Percentiles rank a stretch among this genome's conserved stretches.
These are phyloP conservation scores for Globisporangium ultimum DNA, from an alignment of 352 stramenopile species.

Conservation along the genomic window DNA sequence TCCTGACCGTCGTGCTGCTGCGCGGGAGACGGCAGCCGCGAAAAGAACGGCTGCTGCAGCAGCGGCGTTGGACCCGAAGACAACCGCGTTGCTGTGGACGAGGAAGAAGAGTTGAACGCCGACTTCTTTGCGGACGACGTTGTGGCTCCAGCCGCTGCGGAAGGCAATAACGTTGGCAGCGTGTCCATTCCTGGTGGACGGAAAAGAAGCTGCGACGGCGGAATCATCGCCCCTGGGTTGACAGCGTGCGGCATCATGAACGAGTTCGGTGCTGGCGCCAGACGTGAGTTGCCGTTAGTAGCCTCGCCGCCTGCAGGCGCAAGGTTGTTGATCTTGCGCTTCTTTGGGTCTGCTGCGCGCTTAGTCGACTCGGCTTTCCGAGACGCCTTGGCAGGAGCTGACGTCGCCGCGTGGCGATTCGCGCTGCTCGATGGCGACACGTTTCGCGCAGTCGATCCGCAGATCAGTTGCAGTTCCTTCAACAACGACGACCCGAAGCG, in stretches of 20 bases:
- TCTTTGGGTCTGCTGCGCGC: slow-evolving; percentile 11
- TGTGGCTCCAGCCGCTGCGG: slow-evolving; percentile 4
- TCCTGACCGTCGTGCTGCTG: slow-evolving; percentile 11
- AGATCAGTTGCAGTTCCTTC: slow-evolving; percentile 47
- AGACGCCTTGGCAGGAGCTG: neutral
- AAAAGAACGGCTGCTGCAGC: slow-evolving; percentile 38
- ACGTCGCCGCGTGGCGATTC: neutral
- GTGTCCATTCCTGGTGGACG: slow-evolving; percentile 32
- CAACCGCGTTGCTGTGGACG: slow-evolving; percentile 14
- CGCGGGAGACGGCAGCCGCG: slow-evolving; percentile 26
- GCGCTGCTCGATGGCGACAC: neutral
- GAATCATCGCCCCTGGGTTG: slow-evolving; percentile 19
- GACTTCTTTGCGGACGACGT: slow-evolving; percentile 20
- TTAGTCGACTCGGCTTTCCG: slow-evolving; percentile 12
- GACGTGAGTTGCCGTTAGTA: slow-evolving; percentile 6
- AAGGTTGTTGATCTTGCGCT: slow-evolving; percentile 12
- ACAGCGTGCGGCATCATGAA: slow-evolving; percentile 9
- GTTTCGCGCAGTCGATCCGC: slow-evolving; percentile 2
- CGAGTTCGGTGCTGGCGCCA: slow-evolving; percentile 20
- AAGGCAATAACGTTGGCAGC: slow-evolving; percentile 50
- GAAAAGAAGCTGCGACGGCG: slow-evolving; percentile 38
- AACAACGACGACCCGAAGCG: slow-evolving; percentile 63
- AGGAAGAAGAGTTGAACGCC: slow-evolving; percentile 14
- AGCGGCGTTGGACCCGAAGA: slow-evolving; percentile 12
- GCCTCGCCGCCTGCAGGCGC: neutral